Evolutionary conservation across 2,329 filamentous ascomycete genomes (phyloP).

Genomic region (Claviceps sp.): DNA sequence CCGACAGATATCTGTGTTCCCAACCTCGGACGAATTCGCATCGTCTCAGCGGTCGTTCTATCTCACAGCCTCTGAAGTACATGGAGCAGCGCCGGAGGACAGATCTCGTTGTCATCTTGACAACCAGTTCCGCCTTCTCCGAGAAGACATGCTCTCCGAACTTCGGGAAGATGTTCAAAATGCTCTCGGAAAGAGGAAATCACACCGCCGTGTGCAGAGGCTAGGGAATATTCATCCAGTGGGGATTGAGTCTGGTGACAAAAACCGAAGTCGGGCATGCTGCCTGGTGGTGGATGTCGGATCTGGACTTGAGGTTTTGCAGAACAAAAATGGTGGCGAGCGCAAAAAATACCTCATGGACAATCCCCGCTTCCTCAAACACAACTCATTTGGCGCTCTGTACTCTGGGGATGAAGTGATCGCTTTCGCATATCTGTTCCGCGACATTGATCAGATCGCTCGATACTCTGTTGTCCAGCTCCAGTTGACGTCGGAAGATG

Average conservation of each 20-base stretch:
- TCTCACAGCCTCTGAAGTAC: conserved; percentile 30
- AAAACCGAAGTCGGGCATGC: background rate
- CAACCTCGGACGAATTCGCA: conserved; percentile 50
- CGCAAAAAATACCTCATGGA: conserved; percentile 31
- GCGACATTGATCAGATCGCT: conserved; percentile 33
- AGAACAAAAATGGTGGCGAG: background rate
- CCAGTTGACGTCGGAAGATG: conserved; percentile 32
- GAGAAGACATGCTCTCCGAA: conserved; percentile 58
- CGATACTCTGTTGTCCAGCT: conserved; percentile 33
- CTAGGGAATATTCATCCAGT: conserved; percentile 20
- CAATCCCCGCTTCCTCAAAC: conserved; percentile 39
- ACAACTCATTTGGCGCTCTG: conserved; percentile 49
- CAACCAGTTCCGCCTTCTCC: conserved; percentile 56
- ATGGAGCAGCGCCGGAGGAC: conserved; percentile 22
- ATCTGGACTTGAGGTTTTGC: background rate
- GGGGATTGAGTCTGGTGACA: background rate
- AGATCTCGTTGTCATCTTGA: conserved; percentile 38
- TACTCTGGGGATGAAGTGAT: conserved; percentile 36
- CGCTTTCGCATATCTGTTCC: conserved; percentile 45
- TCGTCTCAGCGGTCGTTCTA: conserved; percentile 39
- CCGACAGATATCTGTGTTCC: conserved; percentile 47
- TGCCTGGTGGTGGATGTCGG: background rate
- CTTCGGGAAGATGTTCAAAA: conserved; percentile 38
- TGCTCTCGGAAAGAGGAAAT: background rate
- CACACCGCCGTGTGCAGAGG: conserved; percentile 13